Evolutionary conservation across 805 yeast genomes (phyloP).

Genomic region (Starmerella bombicola): DNA sequence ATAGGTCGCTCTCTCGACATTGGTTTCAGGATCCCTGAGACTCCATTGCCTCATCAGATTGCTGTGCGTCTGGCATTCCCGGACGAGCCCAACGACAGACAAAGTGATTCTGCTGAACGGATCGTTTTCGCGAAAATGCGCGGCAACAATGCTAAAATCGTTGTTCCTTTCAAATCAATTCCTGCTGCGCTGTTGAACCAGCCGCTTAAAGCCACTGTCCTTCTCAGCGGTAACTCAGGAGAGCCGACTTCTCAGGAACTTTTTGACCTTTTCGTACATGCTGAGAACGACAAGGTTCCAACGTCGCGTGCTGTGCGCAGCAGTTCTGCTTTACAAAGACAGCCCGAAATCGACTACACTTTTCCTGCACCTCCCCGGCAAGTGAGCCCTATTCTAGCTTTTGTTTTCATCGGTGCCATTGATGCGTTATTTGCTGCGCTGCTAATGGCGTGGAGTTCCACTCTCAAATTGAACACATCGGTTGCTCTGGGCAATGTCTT

Average conservation of each 20-base stretch:
- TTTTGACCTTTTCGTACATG: constrained; percentile 15
- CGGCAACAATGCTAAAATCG: constrained; percentile 27
- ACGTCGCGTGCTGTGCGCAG: constrained; percentile 8
- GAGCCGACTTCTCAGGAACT: constrained; percentile 15
- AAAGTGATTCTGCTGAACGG: constrained; percentile 6
- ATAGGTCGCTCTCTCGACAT: constrained; percentile 18
- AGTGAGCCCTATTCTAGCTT: constrained; percentile 41
- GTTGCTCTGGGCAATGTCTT: neutral
- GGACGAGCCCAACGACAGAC: neutral
- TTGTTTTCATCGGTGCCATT: constrained; percentile 38
- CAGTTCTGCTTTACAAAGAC: constrained; percentile 28
- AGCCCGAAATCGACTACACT: constrained; percentile 51
- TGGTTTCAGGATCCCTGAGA: constrained; percentile 18
- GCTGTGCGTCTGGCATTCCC: constrained; percentile 12
- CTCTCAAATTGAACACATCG: neutral
- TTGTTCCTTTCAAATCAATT: constrained; percentile 25
- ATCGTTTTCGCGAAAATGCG: constrained; percentile 24
- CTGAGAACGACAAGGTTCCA: constrained; percentile 16
- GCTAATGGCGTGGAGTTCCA: constrained; percentile 31
- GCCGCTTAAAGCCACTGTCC: constrained; percentile 20
- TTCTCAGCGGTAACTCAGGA: constrained; percentile 26
- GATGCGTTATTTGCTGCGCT: constrained; percentile 34
- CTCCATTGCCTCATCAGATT: constrained; percentile 19
- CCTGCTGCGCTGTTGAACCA: constrained; percentile 26
- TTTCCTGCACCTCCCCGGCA: constrained; percentile 47